Conservation (phyloP, 2,329 filamentous ascomycete species). For the Ceratocystis cubensis region DNA sequence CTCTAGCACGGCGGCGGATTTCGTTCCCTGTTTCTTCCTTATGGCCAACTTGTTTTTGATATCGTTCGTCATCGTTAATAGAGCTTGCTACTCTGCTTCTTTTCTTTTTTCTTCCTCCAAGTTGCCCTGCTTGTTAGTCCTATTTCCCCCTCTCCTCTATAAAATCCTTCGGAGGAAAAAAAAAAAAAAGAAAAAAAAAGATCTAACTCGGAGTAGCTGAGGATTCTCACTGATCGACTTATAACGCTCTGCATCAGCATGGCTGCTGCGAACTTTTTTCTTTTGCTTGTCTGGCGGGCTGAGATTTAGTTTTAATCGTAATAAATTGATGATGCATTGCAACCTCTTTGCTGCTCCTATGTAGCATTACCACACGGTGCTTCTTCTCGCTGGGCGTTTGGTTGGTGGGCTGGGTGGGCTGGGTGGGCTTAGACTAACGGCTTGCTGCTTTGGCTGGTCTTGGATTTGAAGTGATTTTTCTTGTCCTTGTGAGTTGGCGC, state of each 20-base stretch:
- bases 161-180: background rate
- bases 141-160: background rate
- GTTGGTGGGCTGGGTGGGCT: background rate
- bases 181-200: background rate
- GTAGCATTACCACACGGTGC: background rate
- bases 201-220: background rate
- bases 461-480: background rate
- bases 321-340: background rate
- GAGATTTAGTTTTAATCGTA: background rate
- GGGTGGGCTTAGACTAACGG: background rate
- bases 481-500: background rate
- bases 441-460: background rate
- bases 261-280: background rate
- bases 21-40: slow-evolving; percentile 7
- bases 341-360: background rate
- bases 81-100: background rate
- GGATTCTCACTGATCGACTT: background rate
- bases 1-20: background rate
- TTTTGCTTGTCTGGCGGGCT: background rate
- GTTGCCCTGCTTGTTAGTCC: slow-evolving; percentile 7
- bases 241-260: background rate
- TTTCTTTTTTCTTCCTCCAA: background rate
- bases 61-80: background rate
- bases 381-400: background rate
- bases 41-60: background rate